A percentile compares a stretch with the other conserved stretches of the same genome.
These are phyloP conservation scores for Trichophyton benhamiae DNA, from an alignment of 2,329 filamentous ascomycete species.

Conservation along the genomic window DNA sequence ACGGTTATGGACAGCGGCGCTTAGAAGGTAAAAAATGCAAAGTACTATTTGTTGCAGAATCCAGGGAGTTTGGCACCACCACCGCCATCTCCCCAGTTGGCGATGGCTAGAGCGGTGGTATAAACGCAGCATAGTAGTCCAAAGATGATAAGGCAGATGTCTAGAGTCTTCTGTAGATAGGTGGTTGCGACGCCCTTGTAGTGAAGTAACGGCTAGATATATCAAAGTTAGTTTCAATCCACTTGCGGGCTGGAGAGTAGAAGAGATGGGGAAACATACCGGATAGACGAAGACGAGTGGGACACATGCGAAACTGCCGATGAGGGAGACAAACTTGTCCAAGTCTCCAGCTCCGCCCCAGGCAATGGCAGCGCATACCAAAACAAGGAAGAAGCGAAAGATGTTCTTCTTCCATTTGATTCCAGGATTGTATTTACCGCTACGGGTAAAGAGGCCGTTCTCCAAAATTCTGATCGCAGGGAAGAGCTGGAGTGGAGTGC, in stretches of 20 bases:
- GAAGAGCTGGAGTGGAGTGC: constrained; percentile 92
- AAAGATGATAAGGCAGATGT: constrained; percentile 67
- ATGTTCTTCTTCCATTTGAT: constrained; percentile 99
- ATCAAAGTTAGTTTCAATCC: constrained; percentile 11
- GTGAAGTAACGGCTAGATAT: constrained; percentile 69
- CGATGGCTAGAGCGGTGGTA: constrained; percentile 73
- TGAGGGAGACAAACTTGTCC: constrained; percentile 93
- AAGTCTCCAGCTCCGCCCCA: constrained; percentile 87
- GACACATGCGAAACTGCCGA: constrained; percentile 96
- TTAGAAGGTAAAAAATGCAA: background rate
- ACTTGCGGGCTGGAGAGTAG: background rate
- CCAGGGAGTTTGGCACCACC: constrained; percentile 40
- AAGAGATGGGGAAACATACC: constrained; percentile 45
- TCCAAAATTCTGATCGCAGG: constrained; percentile 94
- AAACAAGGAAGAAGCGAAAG: constrained; percentile 87
- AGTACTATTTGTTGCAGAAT: constrained; percentile 45
- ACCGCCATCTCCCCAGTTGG: constrained; percentile 65
- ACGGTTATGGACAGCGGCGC: background rate
- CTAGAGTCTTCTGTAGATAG: constrained; percentile 53
- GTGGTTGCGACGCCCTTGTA: constrained; percentile 65
- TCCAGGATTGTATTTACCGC: constrained; percentile 93
- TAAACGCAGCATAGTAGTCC: constrained; percentile 82
- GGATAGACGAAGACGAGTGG: constrained; percentile 96
- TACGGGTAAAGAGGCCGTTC: constrained; percentile 84
- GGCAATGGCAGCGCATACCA: constrained; percentile 72